A percentile compares a stretch with the other conserved stretches of the same genome.
These are phyloP conservation scores for Taiwanofungus camphoratus DNA, from an alignment of 1,284 basidiomycete species.

Conservation along the genomic window DNA sequence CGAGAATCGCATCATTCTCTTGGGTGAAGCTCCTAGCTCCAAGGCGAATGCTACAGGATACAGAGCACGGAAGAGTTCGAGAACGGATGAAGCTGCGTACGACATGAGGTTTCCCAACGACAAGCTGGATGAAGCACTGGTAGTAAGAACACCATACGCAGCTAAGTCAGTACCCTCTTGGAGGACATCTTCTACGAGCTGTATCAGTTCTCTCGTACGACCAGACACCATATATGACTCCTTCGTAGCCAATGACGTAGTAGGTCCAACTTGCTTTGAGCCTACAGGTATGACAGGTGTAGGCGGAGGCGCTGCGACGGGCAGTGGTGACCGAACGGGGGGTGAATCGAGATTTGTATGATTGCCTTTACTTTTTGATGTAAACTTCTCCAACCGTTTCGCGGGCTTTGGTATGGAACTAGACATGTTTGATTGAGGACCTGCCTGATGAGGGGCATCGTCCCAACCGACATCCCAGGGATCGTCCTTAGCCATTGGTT, in stretches of 20 bases:
- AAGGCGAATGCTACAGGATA: constrained; percentile 67
- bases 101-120: constrained; percentile 49
- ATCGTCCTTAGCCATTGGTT: constrained; percentile 29
- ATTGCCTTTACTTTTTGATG: constrained; percentile 41
- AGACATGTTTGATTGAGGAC: constrained; percentile 27
- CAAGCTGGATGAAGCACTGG: constrained; percentile 22
- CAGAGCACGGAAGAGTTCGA: constrained; percentile 81
- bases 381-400: constrained; percentile 52
- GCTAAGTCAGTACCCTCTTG: constrained; percentile 54
- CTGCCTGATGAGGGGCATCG: constrained; percentile 29
- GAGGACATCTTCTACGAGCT: constrained; percentile 52
- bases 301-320: constrained; percentile 21
- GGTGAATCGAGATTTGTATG: constrained; percentile 10
- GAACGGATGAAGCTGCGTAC: constrained; percentile 58
- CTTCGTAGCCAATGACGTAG: constrained; percentile 22
- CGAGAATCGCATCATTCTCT: constrained; percentile 71
- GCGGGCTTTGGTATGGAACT: constrained; percentile 40
- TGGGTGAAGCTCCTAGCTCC: constrained; percentile 48
- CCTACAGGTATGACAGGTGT: constrained; percentile 15
- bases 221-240: constrained; percentile 58
- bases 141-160: constrained; percentile 46
- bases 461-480: constrained; percentile 63
- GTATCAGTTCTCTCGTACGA: constrained; percentile 50
- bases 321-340: constrained; percentile 18
- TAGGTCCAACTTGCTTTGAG: constrained; percentile 1